Evolutionary conservation across 208 protist species (phyloP), one percentile per base, ranked within the genome.

Genomic region (Wallacemonas collosoma): DNA sequence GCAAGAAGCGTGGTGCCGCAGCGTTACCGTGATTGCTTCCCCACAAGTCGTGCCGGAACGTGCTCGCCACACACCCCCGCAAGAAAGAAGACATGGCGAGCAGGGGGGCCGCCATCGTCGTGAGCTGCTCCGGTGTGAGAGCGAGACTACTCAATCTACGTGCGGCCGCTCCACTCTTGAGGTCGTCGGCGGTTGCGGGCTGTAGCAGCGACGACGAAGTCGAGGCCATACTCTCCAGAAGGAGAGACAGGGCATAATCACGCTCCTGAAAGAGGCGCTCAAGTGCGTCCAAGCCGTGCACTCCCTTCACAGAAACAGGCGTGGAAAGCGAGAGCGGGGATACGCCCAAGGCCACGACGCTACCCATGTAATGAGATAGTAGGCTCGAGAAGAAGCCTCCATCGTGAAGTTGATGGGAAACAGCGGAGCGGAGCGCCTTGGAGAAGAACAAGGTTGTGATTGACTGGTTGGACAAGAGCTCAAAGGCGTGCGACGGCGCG

Each of bases 321-420:
- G 4, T 44, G 60, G 36, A 38, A 56, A 48, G 2, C 53, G 2
- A 0, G 63, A 67, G 0, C 68, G 63, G 41, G 61, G 60, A 60
- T 66, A 66, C 35, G 62, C 77, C 35, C 54, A 48, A 72, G 26
- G 71, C 14, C 43, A 76, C 69, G 40, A 71, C 72, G 41, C 77
- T 82, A 54, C 61, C 67, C 60, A 82, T 70, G 44, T 82, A 82
- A 12, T 71, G 72, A 26, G 61, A 68, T 11, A 82, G 58, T 39
- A 82, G 73, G 38, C 69, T 71, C 35, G 72, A 70, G 56, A 78
- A 63, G 26, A 73, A 70, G 44, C 73, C 77, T 26, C 70, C 73
- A 39, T 82, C 73, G 57, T 73, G 73, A 0, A 78, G 51, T n/a
- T 68, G 54, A 2, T 78, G 38, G 11, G 72, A 70, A 12, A 68